Conservation (phyloP, 192 early-diverging fungal genomes). For the Mortierella alpina region DNA sequence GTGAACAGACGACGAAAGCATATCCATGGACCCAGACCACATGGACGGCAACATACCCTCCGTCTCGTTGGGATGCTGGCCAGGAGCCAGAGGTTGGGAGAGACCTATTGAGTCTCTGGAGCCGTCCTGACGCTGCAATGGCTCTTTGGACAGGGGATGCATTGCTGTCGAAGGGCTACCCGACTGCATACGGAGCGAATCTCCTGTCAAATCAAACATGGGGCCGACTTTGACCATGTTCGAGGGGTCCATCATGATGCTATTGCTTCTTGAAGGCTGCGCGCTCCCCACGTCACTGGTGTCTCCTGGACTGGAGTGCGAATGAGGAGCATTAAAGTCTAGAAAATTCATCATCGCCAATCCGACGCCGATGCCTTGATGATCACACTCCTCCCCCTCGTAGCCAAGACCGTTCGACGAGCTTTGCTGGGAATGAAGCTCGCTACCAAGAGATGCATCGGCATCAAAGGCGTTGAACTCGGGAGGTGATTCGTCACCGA, state of each 20-base stretch:
- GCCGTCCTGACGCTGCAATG: background rate
- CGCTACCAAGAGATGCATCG: conserved; percentile 14
- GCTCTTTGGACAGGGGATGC: conserved; percentile 22
- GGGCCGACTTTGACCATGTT: conserved; percentile 27
- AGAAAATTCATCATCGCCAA: conserved; percentile 50
- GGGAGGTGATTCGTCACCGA: conserved; percentile 50
- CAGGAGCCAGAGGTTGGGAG: conserved; percentile 14
- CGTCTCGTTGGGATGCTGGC: conserved; percentile 47
- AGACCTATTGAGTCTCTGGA: conserved; percentile 3
- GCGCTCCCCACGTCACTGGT: conserved; percentile 31
- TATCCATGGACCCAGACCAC: conserved; percentile 30
- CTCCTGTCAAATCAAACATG: conserved; percentile 29
- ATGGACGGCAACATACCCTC: conserved; percentile 40
- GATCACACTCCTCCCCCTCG: conserved; percentile 41
- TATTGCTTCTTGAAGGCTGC: conserved; percentile 47
- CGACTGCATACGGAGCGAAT: conserved; percentile 18
- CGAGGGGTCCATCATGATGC: conserved; percentile 38
- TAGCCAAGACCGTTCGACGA: conserved; percentile 19
- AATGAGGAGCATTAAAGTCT: conserved; percentile 24
- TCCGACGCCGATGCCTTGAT: conserved; percentile 43
- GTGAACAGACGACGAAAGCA: conserved; percentile 40
- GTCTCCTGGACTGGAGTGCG: conserved; percentile 38
- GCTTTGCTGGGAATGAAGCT: conserved; percentile 30
- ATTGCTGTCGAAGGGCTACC: background rate
- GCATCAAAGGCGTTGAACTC: conserved; percentile 40